A percentile compares a stretch with the other conserved stretches of the same genome.
Conservation (phyloP, 73 alveolate species). For the Paramecium biaurelia region DNA sequence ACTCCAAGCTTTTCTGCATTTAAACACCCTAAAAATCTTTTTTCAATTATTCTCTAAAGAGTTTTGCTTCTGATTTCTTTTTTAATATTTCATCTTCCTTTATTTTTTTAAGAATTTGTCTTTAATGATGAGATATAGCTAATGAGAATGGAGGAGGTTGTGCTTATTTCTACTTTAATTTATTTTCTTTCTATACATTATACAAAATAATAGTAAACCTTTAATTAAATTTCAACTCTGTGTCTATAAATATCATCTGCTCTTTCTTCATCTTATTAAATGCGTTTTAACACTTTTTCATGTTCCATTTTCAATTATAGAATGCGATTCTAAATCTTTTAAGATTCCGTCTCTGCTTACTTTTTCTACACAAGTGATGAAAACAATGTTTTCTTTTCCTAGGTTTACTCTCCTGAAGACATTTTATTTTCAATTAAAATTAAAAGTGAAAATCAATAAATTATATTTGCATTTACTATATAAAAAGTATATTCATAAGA, state of each 20-base stretch:
- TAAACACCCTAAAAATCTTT: not conserved
- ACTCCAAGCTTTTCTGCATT: not conserved
- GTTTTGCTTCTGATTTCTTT: slow-evolving; percentile 36
- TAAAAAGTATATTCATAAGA: not conserved
- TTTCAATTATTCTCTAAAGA: slow-evolving; percentile 1
- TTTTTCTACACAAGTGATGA: not conserved
- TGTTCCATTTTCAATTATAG: not conserved
- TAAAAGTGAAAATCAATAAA: not conserved
- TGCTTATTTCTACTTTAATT: not conserved
- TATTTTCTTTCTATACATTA: not conserved
- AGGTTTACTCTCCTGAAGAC: not conserved
- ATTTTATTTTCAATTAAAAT: not conserved
- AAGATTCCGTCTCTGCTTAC: not conserved
- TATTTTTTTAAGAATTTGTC: not conserved
- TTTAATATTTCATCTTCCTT: not conserved
- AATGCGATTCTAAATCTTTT: not conserved
- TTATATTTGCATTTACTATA: not conserved
- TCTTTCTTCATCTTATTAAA: not conserved
- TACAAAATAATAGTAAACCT: not conserved
- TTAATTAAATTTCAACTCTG: not conserved
- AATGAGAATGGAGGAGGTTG: slow-evolving; percentile 39
- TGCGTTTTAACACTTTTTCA: slow-evolving; percentile 2
- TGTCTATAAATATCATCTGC: slow-evolving; percentile 18
- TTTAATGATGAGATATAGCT: not conserved
- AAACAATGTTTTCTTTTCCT: not conserved